Evolutionary conservation across 139 green algal genomes (phyloP).

Genomic region (Chlorella sp.): DNA sequence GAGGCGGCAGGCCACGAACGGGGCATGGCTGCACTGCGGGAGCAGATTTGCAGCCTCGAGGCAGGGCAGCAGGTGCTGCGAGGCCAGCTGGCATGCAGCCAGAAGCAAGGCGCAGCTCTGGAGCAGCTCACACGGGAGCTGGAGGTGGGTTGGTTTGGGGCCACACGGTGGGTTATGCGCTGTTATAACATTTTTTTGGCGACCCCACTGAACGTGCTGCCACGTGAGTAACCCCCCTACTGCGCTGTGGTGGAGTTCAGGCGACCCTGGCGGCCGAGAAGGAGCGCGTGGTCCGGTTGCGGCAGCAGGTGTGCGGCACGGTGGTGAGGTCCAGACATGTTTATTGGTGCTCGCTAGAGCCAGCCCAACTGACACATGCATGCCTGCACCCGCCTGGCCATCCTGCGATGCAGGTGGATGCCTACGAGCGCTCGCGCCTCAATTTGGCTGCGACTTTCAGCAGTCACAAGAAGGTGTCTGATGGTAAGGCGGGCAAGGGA

Average conservation of each 20-base stretch:
- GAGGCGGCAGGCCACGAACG: not conserved
- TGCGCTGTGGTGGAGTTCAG: too few species aligned
- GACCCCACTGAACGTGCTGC: too few species aligned
- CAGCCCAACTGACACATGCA: not conserved
- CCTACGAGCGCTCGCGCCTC: conserved; percentile 31
- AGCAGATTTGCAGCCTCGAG: not conserved
- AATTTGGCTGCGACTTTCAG: conserved; percentile 21
- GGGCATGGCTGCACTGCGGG: conserved; percentile 1
- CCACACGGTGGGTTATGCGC: too few species aligned
- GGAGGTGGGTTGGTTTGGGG: not conserved
- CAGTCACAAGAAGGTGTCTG: conserved; percentile 29
- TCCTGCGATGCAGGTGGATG: conserved; percentile 13
- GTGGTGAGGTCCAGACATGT: too few species aligned
- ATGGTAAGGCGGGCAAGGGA: too few species aligned
- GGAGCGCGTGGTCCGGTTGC: not conserved
- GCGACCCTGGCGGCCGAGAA: conserved; percentile 3
- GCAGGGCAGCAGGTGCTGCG: not conserved
- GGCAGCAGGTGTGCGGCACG: too few species aligned
- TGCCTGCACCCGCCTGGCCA: too few species aligned
- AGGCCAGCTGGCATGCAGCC: not conserved
- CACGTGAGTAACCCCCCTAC: too few species aligned
- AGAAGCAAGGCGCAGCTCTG: conserved; percentile 2
- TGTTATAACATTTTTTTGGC: too few species aligned
- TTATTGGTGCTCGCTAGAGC: too few species aligned
- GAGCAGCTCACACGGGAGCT: conserved; percentile 17